A percentile compares a stretch with the other conserved stretches of the same genome.
Conservation (phyloP, 257 asterid genomes). For the Cruciata laevipes region DNA sequence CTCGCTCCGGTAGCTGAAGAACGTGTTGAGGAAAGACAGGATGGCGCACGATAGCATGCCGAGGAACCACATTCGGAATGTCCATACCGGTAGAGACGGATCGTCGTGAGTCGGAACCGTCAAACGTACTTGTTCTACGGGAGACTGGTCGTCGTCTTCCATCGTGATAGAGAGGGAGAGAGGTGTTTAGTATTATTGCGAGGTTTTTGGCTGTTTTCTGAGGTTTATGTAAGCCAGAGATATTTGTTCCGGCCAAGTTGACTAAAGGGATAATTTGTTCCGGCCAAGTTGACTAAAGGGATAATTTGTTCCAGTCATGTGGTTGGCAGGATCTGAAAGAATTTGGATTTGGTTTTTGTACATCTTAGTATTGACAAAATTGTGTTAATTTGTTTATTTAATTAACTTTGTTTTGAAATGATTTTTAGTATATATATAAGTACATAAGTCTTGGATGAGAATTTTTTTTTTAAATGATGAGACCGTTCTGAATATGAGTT, state of each 20-base stretch:
- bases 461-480: no score
- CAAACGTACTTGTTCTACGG: conserved; percentile 52
- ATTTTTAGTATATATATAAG: no score
- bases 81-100: conserved; percentile 60
- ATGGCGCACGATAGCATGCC: conserved; percentile 40
- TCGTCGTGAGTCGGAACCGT: conserved; percentile 47
- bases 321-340: background rate
- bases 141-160: conserved; percentile 23
- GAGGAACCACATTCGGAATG: conserved; percentile 63
- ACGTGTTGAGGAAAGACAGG: conserved; percentile 48
- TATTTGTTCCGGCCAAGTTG: background rate
- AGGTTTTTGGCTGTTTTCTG: background rate
- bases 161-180: no score
- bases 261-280: background rate
- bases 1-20: conserved; percentile 45
- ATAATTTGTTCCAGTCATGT: background rate
- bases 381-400: background rate
- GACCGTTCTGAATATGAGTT: no score
- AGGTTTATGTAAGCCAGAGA: background rate
- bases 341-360: background rate
- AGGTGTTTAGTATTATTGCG: background rate
- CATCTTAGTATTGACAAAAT: no score
- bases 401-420: background rate
- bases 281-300: no score
- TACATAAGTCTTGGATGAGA: no score